These are phyloP conservation scores for Wickerhamiella sorbophila DNA, from an alignment of 805 yeast species.

Conservation along the genomic window DNA sequence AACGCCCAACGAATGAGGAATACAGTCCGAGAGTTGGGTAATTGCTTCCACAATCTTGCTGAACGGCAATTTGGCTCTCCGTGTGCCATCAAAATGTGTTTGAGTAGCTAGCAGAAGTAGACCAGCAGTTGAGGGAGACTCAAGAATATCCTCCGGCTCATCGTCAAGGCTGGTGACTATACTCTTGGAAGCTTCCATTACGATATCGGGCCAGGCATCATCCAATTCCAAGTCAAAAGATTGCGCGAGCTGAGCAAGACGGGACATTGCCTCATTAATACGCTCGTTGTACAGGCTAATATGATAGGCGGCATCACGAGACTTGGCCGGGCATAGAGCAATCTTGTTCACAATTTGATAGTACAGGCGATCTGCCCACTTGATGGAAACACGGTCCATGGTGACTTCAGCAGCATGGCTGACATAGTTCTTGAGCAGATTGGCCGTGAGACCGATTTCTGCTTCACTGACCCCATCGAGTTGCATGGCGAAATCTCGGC, in stretches of 20 bases:
- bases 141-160: conserved; percentile 18
- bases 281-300: conserved; percentile 19
- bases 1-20: conserved; percentile 18
- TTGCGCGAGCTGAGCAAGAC: conserved; percentile 37
- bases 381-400: conserved; percentile 20
- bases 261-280: conserved; percentile 25
- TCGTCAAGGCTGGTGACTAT: conserved; percentile 21
- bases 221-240: conserved; percentile 48
- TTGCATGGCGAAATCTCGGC: conserved; percentile 38
- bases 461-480: conserved; percentile 24
- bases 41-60: not conserved
- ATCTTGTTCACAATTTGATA: conserved; percentile 22
- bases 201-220: not conserved
- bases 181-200: not conserved
- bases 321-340: conserved; percentile 17
- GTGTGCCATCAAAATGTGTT: conserved; percentile 18
- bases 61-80: conserved; percentile 1
- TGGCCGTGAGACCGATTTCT: conserved; percentile 39
- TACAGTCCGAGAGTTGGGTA: conserved; percentile 1
- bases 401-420: conserved; percentile 37
- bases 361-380: conserved; percentile 24
- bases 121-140: conserved; percentile 24
- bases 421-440: conserved; percentile 46
- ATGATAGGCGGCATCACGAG: conserved; percentile 20
- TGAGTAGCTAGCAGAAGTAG: conserved; percentile 23